Conservation (phyloP, 768 basidiomycete species). For the Dioszegia aurantiaca region DNA sequence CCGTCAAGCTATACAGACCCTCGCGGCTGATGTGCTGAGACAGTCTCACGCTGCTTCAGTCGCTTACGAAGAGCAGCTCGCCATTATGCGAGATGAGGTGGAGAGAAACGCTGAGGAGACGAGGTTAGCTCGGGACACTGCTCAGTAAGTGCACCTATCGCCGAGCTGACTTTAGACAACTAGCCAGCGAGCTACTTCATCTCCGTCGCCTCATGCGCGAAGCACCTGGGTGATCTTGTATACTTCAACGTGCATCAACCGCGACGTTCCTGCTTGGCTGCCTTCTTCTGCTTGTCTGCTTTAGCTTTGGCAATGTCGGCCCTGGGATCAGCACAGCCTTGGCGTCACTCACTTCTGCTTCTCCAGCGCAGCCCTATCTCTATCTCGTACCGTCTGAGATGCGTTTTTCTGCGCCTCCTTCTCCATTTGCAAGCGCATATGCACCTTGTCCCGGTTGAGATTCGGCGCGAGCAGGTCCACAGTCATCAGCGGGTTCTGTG, state of each 20-base stretch:
- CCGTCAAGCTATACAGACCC: slow-evolving; percentile 9
- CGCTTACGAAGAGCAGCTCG: slow-evolving; percentile 32
- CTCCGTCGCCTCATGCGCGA: slow-evolving; percentile 37
- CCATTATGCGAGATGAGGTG: slow-evolving; percentile 21
- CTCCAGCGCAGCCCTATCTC: slow-evolving; percentile 48
- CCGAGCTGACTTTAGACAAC: slow-evolving; percentile 18
- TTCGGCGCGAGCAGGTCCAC: slow-evolving; percentile 51
- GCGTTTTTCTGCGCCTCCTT: slow-evolving; percentile 41
- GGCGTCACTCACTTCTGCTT: slow-evolving; percentile 50
- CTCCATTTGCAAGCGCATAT: slow-evolving; percentile 41
- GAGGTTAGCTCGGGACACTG: slow-evolving; percentile 23
- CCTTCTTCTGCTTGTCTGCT: slow-evolving; percentile 52
- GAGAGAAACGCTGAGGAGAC: slow-evolving; percentile 25
- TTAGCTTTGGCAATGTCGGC: slow-evolving; percentile 50
- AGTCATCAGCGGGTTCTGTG: slow-evolving; percentile 15
- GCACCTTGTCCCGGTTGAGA: slow-evolving; percentile 48
- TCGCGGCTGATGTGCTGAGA: slow-evolving; percentile 19
- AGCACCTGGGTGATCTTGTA: slow-evolving; percentile 10
- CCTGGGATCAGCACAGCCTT: too few relatives aligned
- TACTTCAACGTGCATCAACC: slow-evolving; percentile 20
- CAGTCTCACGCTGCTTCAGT: slow-evolving; percentile 20
- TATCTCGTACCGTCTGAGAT: slow-evolving; percentile 34
- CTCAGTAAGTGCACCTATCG: slow-evolving; percentile 28
- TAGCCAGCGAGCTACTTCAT: slow-evolving; percentile 30
- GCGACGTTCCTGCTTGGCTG: slow-evolving; percentile 47